Base-by-base conservation (phyloP, 345 rosid genomes). In the Dipteronia dyeriana region DNA sequence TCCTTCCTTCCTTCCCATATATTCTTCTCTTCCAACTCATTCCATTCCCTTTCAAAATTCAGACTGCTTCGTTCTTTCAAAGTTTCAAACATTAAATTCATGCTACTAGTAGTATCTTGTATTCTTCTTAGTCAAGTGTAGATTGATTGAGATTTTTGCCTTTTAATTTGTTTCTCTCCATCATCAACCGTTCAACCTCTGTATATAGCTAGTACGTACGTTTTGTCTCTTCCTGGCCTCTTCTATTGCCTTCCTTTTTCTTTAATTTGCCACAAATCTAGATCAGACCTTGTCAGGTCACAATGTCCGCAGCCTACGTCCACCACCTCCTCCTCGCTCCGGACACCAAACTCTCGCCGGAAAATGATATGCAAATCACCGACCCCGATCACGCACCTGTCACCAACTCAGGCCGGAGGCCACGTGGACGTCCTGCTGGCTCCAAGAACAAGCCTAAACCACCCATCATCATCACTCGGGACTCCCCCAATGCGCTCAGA, bases 401-500 rank as follows among this genome's bases (percentile, higher is more conserved):
- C 71, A 79, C 86, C 53, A 65, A 79, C 51, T 81, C 86, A 0
- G 86, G 85, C 9, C 90, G 90, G 16, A 83, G 94, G 29, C 90
- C 92, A 19, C 89, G 97, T 41, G 97, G 97, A 54, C 89, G 94
- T 66, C 97, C 97, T 14, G 7, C 89, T 0, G 97, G 97, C 17
- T 92, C 97, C 20, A 91, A 88, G 81, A 91, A 91, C 84, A 91
- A 86, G 83, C 87, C 84, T 1, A 92, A 86, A 80, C 92, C 92
- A 41, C 97, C 97, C 0, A 85, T 90, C 11, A 85, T 92, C 47
- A 78, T 92, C 43, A 83, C 97, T 1, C 82, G 89, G 19, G 97
- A 92, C 79, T 89, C 85, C 80, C 94, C 93, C 19, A 92, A 88
- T 66, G 87, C 90, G 31, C 87, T 90, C 23, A 85, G 89, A 77